phyloP scores from a whole-genome alignment of 306 rosid genomes.

The Hippophae rhamnoides region DNA sequence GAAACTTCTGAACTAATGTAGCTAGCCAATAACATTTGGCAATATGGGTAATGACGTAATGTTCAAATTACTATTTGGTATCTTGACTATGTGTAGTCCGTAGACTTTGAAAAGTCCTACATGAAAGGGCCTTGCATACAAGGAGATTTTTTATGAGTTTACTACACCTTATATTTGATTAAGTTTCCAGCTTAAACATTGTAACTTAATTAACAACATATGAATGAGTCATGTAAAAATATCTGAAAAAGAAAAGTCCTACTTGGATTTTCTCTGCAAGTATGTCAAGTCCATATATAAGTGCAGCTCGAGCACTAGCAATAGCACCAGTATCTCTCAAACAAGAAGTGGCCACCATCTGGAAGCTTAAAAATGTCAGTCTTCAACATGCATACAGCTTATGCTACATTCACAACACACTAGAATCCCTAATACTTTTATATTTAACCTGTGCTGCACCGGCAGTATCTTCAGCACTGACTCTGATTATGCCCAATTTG shows the following conservation, averaged over 20 bases:
- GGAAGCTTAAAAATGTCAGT: not conserved
- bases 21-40: no score
- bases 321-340: conserved; percentile 41
- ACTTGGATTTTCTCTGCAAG: conserved; percentile 55
- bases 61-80: no score
- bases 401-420: no score
- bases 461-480: conserved; percentile 50
- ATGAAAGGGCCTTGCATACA: no score
- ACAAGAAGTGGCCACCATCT: conserved; percentile 40
- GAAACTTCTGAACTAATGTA: no score
- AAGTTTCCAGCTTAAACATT: not conserved
- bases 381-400: no score
- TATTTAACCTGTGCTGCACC: conserved; percentile 56
- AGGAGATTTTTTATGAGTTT: no score
- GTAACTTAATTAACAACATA: not conserved
- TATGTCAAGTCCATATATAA: conserved; percentile 47
- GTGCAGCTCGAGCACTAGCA: conserved; percentile 56
- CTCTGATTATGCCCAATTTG: conserved; percentile 46
- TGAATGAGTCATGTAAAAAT: not conserved
- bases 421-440: conserved; percentile 2
- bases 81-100: no score
- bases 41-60: no score
- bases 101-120: no score
- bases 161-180: not conserved
- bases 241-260: conserved; percentile 2